Evolutionary conservation across 2,329 filamentous ascomycete genomes (phyloP).

Genomic region (Knoxdaviesia capensis): DNA sequence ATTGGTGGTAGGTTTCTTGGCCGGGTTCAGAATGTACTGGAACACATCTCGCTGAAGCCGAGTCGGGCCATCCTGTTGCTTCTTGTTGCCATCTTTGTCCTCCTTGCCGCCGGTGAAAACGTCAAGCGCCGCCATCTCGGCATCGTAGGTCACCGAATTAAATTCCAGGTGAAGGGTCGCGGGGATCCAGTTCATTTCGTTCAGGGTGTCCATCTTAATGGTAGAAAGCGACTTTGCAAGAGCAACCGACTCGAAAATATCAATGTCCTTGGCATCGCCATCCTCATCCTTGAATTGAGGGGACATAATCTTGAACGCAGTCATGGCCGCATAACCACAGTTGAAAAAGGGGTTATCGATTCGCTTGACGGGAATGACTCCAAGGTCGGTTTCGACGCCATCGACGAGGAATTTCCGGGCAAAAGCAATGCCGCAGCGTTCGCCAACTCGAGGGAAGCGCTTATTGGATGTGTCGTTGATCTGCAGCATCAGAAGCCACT

Average conservation of each 20-base stretch:
- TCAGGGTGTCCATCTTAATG: not conserved
- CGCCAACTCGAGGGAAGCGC: conserved; percentile 3
- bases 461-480: not conserved
- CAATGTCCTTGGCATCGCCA: not conserved
- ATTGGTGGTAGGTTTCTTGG: conserved; percentile 5
- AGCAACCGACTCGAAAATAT: not conserved
- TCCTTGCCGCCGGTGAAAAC: not conserved
- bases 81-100: not conserved
- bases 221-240: not conserved
- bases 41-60: conserved; percentile 9
- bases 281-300: too few relatives aligned
- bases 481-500: conserved; percentile 4
- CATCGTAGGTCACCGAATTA: conserved; percentile 2
- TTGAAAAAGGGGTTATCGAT: conserved; percentile 3
- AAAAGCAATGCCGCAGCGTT: not conserved
- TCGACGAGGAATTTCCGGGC: not conserved
- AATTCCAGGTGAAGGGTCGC: conserved; percentile 1
- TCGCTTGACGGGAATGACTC: not conserved
- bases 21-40: conserved; percentile 13
- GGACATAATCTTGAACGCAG: too few relatives aligned
- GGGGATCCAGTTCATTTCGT: not conserved
- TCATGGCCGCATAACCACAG: too few relatives aligned
- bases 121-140: conserved; percentile 4
- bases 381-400: not conserved
- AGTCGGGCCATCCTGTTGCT: too few relatives aligned